Evolutionary conservation across 352 stramenopile genomes (phyloP), one percentile per base, ranked within the genome.

Genomic region (Phytophthora constricta): DNA sequence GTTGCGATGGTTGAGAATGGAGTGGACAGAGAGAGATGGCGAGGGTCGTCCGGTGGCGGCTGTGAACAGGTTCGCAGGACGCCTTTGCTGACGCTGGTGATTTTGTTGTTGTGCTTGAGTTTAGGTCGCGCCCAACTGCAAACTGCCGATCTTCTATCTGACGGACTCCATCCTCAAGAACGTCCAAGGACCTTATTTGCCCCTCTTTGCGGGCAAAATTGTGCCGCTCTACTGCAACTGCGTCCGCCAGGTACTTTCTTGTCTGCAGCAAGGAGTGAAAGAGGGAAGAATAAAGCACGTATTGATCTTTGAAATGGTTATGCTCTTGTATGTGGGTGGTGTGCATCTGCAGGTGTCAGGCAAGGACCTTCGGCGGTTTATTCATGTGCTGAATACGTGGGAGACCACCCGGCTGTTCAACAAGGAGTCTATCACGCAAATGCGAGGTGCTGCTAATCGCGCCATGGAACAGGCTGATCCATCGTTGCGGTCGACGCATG

Each of bases 81-180:
- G 7, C 31, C 13, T 37, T 37, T 27, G 42, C 5, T 14, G 17
- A 48, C 22, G 52, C 58, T 76, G 31, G 58, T 72, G 4, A 49
- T 71, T 67, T 66, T 34, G 16, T 63, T 52, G 62, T 33, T 66
- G 19, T 54, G 70, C 11, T 47, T 16, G 39, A 14, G 42, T 16
- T 27, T 58, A 93, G 83, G 87, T 87, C 1, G 74, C 80, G 13
- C 80, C 88, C 3, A 86, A 92, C 42, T 95, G 85, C 76, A 95
- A 95, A 69, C 72, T 97, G n/a, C 86, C 90, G 22, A 94, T 96
- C 58, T 93, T 96, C 62, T 97, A 97, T 69, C 68, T 97, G 20
- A 96, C 88, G 10, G 90, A 97, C 65, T 97, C 90, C 13, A 97
- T 97, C 60, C 74, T 97, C 33, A 96, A 95, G 79, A 97, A 97